Evolutionary conservation across 2,329 filamentous ascomycete species (phyloP).

Genomic region (Fusarium begoniae): DNA sequence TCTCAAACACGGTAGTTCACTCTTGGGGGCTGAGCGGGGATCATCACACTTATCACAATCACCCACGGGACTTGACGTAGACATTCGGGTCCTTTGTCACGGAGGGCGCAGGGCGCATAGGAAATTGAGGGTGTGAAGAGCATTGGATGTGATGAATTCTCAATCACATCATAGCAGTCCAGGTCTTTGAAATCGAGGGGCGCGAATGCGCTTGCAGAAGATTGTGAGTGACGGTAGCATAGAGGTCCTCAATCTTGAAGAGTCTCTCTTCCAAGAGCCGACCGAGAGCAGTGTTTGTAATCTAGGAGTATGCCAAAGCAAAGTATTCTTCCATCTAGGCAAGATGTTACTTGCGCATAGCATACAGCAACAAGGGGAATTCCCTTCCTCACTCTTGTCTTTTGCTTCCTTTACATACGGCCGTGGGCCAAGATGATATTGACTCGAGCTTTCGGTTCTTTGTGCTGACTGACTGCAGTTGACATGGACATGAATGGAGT

Average conservation of each 20-base stretch:
- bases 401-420: not conserved
- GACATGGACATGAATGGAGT: not conserved
- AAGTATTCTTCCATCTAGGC: too few species aligned
- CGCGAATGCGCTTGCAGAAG: not conserved
- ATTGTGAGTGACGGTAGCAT: not conserved
- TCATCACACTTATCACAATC: not conserved
- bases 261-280: not conserved
- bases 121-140: not conserved
- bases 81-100: not conserved
- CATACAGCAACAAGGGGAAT: accelerated
- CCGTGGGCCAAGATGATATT: not conserved
- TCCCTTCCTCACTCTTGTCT: not conserved
- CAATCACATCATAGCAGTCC: not conserved
- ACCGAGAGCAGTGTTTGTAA: not conserved
- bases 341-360: too few species aligned
- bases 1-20: not conserved
- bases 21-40: not conserved
- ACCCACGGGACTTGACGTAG: not conserved
- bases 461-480: not conserved
- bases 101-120: not conserved
- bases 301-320: not conserved
- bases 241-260: not conserved
- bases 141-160: not conserved
- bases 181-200: not conserved
- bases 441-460: not conserved